These are phyloP conservation scores for Fusarium nanum DNA, from an alignment of 2,329 filamentous ascomycete genomes.

Conservation along the genomic window DNA sequence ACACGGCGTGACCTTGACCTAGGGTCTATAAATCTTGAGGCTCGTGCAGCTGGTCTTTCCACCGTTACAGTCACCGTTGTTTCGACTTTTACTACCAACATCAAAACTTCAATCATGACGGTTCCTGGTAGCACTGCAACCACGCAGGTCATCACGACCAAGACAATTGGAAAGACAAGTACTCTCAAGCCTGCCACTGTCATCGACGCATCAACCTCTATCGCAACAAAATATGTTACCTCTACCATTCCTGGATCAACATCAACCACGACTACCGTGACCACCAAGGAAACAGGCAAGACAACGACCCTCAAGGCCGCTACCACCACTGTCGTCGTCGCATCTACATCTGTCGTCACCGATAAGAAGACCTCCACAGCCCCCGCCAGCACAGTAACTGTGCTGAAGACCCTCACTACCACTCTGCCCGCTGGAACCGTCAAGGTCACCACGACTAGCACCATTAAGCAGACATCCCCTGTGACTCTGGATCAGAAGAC, in stretches of 20 bases:
- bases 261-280: constrained; percentile 26
- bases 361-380: constrained; percentile 35
- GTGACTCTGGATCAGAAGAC: constrained; percentile 10
- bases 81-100: constrained; percentile 27
- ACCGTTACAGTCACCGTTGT: constrained; percentile 27
- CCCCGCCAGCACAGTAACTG: constrained; percentile 35
- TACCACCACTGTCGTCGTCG: constrained; percentile 27
- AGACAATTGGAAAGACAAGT: constrained; percentile 22
- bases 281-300: constrained; percentile 38
- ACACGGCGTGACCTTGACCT: constrained; percentile 26
- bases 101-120: constrained; percentile 31
- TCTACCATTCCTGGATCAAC: constrained; percentile 29
- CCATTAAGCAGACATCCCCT: constrained; percentile 27
- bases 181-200: constrained; percentile 32
- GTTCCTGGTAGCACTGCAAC: constrained; percentile 29
- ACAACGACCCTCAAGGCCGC: constrained; percentile 38
- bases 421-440: constrained; percentile 26
- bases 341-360: constrained; percentile 30
- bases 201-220: constrained; percentile 11
- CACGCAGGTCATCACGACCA: constrained; percentile 24
- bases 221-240: constrained; percentile 23
- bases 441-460: constrained; percentile 28
- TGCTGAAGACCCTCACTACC: constrained; percentile 15
- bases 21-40: constrained; percentile 19
- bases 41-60: constrained; percentile 17